These are phyloP conservation scores for Boletus huronensis DNA, from an alignment of 768 basidiomycete genomes.

Conservation along the genomic window DNA sequence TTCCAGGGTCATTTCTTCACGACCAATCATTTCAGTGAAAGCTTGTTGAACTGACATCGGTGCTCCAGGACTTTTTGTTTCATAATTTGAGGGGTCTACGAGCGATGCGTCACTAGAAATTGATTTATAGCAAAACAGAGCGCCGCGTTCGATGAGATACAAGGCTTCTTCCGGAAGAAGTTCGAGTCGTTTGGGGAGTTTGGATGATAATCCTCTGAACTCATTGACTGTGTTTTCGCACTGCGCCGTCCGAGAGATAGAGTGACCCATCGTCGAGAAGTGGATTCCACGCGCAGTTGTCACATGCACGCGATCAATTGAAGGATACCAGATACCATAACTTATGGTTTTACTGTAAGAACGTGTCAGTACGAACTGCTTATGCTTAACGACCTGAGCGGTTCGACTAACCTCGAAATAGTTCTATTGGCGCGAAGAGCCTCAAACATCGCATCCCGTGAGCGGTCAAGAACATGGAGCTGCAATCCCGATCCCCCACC, in stretches of 20 bases:
- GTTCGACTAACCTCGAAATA: constrained; percentile 60
- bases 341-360: constrained; percentile 66
- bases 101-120: constrained; percentile 26
- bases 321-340: constrained; percentile 77
- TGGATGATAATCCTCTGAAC: constrained; percentile 22
- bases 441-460: constrained; percentile 84
- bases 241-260: constrained; percentile 47
- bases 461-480: constrained; percentile 72
- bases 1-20: constrained; percentile 74
- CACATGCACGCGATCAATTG: constrained; percentile 60
- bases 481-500: constrained; percentile 71
- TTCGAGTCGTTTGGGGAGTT: constrained; percentile 65
- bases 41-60: constrained; percentile 94
- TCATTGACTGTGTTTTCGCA: constrained; percentile 29
- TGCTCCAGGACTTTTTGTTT: constrained; percentile 48
- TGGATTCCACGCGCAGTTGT: constrained; percentile 78
- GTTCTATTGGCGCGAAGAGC: constrained; percentile 71
- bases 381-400: neutral
- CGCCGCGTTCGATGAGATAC: constrained; percentile 89
- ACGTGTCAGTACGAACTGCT: neutral
- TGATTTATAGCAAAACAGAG: constrained; percentile 79
- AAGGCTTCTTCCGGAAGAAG: constrained; percentile 93
- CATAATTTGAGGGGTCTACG: constrained; percentile 12
- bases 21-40: constrained; percentile 80
- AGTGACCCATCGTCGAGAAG: constrained; percentile 79